phyloP scores from a whole-genome alignment of 163 green algal species.

The Chloroidium sp. region DNA sequence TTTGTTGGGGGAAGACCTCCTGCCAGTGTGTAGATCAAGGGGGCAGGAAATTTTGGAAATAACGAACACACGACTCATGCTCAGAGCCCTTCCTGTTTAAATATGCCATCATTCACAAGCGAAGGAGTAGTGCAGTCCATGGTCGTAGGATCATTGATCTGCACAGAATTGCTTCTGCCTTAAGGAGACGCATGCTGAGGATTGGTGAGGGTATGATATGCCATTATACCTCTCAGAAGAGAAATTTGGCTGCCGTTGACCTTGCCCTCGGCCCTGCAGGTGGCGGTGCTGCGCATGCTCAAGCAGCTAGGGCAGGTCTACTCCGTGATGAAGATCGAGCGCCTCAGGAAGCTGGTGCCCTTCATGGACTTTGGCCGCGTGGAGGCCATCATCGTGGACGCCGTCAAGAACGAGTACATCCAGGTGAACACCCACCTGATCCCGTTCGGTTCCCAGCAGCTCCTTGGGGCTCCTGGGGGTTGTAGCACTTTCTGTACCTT shows the following conservation, averaged over 20 bases:
- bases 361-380: constrained; percentile 49
- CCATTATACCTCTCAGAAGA: neutral
- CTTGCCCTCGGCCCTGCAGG: constrained; percentile 4
- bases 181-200: neutral
- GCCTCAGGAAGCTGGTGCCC: constrained; percentile 65
- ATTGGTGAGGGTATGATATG: neutral
- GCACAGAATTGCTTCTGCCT: too few relatives aligned
- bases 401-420: constrained; percentile 77
- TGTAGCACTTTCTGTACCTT: too few relatives aligned
- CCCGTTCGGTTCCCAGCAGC: neutral
- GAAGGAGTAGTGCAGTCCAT: too few relatives aligned
- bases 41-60: too few relatives aligned
- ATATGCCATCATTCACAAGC: too few relatives aligned
- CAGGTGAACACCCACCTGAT: constrained; percentile 20
- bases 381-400: constrained; percentile 83
- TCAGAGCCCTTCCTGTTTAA: too few relatives aligned
- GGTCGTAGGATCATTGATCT: too few relatives aligned
- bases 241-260: neutral
- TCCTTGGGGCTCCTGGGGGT: too few relatives aligned
- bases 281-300: constrained; percentile 78
- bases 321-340: constrained; percentile 71
- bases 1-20: too few relatives aligned
- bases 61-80: too few relatives aligned
- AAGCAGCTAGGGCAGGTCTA: constrained; percentile 90
- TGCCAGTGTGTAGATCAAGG: too few relatives aligned